Base-by-base conservation (phyloP, 2,329 filamentous ascomycete species). In the Zopfia rhizophila region DNA sequence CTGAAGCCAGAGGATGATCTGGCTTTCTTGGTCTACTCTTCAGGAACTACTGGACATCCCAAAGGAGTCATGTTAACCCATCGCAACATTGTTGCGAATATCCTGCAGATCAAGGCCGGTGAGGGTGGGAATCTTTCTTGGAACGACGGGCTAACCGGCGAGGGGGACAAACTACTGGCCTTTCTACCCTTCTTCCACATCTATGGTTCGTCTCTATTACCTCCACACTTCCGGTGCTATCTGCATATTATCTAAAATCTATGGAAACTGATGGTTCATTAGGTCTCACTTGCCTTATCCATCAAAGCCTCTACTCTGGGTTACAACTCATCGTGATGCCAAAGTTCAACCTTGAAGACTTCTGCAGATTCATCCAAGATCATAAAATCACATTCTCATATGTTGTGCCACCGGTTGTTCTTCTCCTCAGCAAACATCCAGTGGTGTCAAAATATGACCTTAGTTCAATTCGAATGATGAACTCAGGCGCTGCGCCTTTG, bases 11-110 rank as follows among this genome's bases (percentile, higher is more conserved):
- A 81, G 37, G 86, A 84, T 45, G 91, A 96, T 65, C 69, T 94
- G 18, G 88, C 90, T 0, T 96, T 94, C 63, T 73, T 97, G 45
- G 90, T 95, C 1, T 97, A 96, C 70, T 91, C 87, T 37, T 92
- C 88, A 6, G 93, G 93, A 6, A 97, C 93, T 0, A 97, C 93
- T 0, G 93, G 93, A 2, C 76, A 91, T 38, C 92, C 93, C 0
- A 97, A 97, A 72, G 93, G 92, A 12, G 93, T 97, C 11, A 89
- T 90, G 82, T 78, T 97, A 22, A 88, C 85, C 6, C 93, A 97
- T 72, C 72, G 75, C 55, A 97, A 97, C 68, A 86, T 96, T 48
- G 82, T 95, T 8, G 76, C 90, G 48, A 96, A 96, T 69, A 69
- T 73, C 0, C 56, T 78, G 52, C 74, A 77, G 68, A 68, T 75